Percentiles rank a stretch among this genome's conserved stretches.
These are phyloP conservation scores for Tripidium arundinaceum DNA, from an alignment of 202 grass and related monocot species.

Conservation along the genomic window DNA sequence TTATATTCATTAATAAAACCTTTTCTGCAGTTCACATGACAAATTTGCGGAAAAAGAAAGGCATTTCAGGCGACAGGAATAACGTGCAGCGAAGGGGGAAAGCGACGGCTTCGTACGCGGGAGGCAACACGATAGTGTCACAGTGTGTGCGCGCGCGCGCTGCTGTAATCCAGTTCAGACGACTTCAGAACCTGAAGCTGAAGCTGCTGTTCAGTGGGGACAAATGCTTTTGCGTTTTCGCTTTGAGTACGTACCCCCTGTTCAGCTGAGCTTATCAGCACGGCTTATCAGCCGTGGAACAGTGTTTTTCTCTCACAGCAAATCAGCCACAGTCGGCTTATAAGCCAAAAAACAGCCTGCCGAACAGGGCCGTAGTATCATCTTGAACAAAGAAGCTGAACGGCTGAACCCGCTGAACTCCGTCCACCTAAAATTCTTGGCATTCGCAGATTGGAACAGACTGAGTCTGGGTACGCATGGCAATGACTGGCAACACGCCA, in stretches of 20 bases:
- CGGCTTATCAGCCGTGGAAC: too few species aligned
- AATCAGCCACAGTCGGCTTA: too few species aligned
- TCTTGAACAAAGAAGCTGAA: background rate
- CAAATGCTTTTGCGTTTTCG: background rate
- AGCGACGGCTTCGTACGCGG: background rate
- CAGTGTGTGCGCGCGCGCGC: background rate
- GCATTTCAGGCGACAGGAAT: background rate
- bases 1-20: background rate
- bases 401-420: too few species aligned
- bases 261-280: too few species aligned
- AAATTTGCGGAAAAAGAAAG: background rate
- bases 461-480: too few species aligned
- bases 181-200: background rate
- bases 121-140: background rate
- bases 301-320: too few species aligned
- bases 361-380: too few species aligned
- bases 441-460: background rate
- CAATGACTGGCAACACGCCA: background rate
- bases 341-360: too few species aligned
- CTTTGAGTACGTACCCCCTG: too few species aligned
- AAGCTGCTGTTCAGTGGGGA: background rate
- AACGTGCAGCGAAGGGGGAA: background rate
- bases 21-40: background rate
- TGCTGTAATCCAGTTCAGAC: background rate
- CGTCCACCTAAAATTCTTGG: background rate